phyloP scores from a whole-genome alignment of 2,329 filamentous ascomycete species.

The Nannizzia gypsea region DNA sequence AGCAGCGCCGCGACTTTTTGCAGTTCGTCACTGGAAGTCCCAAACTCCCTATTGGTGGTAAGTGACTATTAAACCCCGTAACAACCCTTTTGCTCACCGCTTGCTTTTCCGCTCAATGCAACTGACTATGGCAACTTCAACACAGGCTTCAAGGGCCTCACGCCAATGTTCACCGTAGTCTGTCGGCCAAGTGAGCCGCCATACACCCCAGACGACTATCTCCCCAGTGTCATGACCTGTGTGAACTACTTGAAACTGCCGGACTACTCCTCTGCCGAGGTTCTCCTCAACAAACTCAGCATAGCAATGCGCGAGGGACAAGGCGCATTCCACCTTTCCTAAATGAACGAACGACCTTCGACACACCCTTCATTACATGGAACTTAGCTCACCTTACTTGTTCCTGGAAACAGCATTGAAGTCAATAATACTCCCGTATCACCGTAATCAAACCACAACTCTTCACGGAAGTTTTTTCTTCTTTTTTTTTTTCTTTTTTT shows the following conservation, averaged over 20 bases:
- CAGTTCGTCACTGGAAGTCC: conserved; percentile 97
- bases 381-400: neutral
- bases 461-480: too few species aligned
- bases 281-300: conserved; percentile 65
- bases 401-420: neutral
- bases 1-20: conserved; percentile 80
- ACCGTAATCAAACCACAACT: neutral
- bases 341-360: neutral
- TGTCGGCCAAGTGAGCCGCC: conserved; percentile 97
- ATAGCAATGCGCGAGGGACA: conserved; percentile 91
- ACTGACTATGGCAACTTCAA: neutral
- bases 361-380: neutral
- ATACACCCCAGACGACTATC: conserved; percentile 86
- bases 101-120: neutral
- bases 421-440: neutral
- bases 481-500: neutral
- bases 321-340: conserved; percentile 91
- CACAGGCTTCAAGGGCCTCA: conserved; percentile 86
- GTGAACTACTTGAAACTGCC: conserved; percentile 98
- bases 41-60: conserved; percentile 95
- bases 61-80: too few species aligned
- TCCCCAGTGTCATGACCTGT: conserved; percentile 99
- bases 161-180: conserved; percentile 97
- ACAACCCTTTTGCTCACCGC: too few species aligned
- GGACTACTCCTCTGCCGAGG: conserved; percentile 71